Conservation (phyloP, 1,139 yeast species). For the Taphrina betulina region DNA sequence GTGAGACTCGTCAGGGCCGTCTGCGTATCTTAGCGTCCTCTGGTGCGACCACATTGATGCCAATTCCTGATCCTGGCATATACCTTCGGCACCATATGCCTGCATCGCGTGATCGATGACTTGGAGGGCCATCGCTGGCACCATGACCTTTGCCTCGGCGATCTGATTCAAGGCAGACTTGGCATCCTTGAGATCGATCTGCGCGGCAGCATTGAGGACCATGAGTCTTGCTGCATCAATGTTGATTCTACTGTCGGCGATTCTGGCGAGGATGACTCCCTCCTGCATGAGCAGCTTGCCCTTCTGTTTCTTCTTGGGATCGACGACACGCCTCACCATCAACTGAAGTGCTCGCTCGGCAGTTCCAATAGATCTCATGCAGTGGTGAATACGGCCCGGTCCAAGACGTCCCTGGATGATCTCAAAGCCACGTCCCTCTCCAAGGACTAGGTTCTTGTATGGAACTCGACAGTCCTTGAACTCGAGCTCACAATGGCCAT, state of each 20-base stretch:
- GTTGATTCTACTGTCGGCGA: slow-evolving; percentile 61
- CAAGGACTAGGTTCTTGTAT: slow-evolving; percentile 48
- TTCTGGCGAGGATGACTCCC: slow-evolving; percentile 54
- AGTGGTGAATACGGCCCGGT: slow-evolving; percentile 73
- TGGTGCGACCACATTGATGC: slow-evolving; percentile 58
- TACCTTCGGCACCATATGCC: slow-evolving; percentile 69
- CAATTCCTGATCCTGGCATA: slow-evolving; percentile 61
- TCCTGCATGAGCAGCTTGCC: slow-evolving; percentile 57
- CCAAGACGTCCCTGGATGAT: slow-evolving; percentile 69
- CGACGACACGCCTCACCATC: slow-evolving; percentile 57
- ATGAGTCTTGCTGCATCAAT: slow-evolving; percentile 59
- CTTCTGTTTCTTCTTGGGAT: slow-evolving; percentile 53
- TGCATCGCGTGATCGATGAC: slow-evolving; percentile 69
- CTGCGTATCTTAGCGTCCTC: slow-evolving; percentile 67
- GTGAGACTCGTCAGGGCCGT: slow-evolving; percentile 76
- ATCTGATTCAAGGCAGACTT: slow-evolving; percentile 61
- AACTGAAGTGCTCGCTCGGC: slow-evolving; percentile 61
- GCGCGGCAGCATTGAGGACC: slow-evolving; percentile 66
- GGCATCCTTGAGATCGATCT: slow-evolving; percentile 58
- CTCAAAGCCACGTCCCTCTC: slow-evolving; percentile 64
- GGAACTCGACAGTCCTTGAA: slow-evolving; percentile 57
- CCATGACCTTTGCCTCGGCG: slow-evolving; percentile 67
- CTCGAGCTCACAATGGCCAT: slow-evolving; percentile 66
- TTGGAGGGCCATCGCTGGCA: slow-evolving; percentile 58
- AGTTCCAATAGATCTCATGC: slow-evolving; percentile 67